phyloP scores from a whole-genome alignment of 176 grass and related monocot species.

The Rhynchospora breviuscula region DNA sequence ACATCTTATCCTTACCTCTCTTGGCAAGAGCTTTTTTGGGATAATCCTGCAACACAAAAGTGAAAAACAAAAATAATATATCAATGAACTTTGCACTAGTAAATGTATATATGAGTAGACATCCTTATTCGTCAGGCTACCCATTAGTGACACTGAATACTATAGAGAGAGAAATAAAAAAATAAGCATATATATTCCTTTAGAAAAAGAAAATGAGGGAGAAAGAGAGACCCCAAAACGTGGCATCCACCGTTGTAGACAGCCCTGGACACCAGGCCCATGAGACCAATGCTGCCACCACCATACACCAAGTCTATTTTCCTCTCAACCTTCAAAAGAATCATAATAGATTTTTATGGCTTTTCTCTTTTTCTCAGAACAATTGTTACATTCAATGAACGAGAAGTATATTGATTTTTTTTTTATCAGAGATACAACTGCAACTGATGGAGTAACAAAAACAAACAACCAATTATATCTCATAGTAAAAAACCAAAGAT shows the following conservation, averaged over 20 bases:
- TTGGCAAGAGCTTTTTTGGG: conserved; percentile 45
- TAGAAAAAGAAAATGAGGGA: neutral
- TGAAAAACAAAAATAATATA: neutral
- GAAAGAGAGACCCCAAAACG: conserved; percentile 32
- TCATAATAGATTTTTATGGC: neutral
- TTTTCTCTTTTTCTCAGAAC: neutral
- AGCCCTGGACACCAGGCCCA: conserved; percentile 55
- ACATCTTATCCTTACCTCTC: conserved; percentile 31
- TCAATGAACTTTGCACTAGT: neutral
- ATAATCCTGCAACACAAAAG: conserved; percentile 31
- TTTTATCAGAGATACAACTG: neutral
- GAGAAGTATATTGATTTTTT: neutral
- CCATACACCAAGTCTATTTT: conserved; percentile 66
- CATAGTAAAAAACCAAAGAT: neutral
- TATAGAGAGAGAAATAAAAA: too few species aligned
- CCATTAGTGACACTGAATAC: neutral
- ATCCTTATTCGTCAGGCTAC: neutral
- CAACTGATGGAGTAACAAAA: neutral
- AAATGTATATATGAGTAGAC: neutral
- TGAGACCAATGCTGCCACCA: conserved; percentile 63
- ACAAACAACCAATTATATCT: neutral
- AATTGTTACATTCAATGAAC: neutral
- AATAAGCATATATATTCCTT: neutral
- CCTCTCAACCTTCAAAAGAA: conserved; percentile 43
- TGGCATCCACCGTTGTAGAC: conserved; percentile 52